A percentile compares a stretch with the other conserved stretches of the same genome.
phyloP scores from a whole-genome alignment of 495 filamentous ascomycete species.

The Tuber indicum region DNA sequence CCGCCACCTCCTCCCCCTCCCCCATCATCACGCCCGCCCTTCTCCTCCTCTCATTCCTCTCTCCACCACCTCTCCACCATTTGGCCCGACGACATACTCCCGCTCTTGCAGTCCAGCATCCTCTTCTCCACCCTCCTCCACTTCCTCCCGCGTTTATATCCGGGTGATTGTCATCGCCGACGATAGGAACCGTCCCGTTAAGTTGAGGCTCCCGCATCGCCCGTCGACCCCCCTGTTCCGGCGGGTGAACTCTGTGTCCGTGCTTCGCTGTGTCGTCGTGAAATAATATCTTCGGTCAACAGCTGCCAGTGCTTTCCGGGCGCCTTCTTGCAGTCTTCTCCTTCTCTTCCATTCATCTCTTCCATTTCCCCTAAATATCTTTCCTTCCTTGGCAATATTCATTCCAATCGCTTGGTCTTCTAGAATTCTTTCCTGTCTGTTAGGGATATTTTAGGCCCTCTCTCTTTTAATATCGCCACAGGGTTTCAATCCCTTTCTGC shows the following conservation, averaged over 20 bases:
- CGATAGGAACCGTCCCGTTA: constrained; percentile 36
- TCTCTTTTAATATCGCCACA: constrained; percentile 21
- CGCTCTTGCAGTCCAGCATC: constrained; percentile 44
- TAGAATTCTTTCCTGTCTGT: background rate
- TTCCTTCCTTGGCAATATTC: background rate
- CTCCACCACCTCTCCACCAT: constrained; percentile 18
- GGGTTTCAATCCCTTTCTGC: constrained; percentile 10
- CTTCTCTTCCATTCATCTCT: constrained; percentile 10
- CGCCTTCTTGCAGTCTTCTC: constrained; percentile 29
- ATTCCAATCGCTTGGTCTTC: constrained; percentile 2
- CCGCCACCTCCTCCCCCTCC: constrained; percentile 41
- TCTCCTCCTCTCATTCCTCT: constrained; percentile 31
- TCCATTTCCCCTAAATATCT: constrained; percentile 2
- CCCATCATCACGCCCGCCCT: constrained; percentile 35
- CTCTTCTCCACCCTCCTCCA: constrained; percentile 31
- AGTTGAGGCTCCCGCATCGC: constrained; percentile 34
- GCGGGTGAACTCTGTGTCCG: constrained; percentile 21
- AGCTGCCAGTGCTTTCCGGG: constrained; percentile 10
- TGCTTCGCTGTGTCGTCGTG: constrained; percentile 33
- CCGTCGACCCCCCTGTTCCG: constrained; percentile 26
- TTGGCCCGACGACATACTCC: constrained; percentile 40
- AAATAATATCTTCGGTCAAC: constrained; percentile 31
- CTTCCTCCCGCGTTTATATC: constrained; percentile 34
- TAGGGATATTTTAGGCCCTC: constrained; percentile 10
- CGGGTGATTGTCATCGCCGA: constrained; percentile 38